Conservation (phyloP, 176 grass and related monocot species). For the Rhipidocladum racemiflorum region DNA sequence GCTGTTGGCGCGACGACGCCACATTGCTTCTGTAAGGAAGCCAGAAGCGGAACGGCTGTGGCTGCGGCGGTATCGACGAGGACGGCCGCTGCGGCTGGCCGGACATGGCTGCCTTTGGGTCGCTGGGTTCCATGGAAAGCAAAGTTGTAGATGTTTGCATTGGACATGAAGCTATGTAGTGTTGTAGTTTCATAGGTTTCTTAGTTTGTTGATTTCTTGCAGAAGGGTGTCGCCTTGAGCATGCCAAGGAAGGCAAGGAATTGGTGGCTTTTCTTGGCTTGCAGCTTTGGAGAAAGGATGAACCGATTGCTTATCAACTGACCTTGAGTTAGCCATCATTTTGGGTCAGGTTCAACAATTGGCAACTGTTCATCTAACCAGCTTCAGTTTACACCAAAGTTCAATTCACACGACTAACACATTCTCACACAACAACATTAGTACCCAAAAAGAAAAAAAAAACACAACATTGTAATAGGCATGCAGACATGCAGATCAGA, state of each 20-base stretch:
- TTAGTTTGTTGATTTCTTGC: constrained; percentile 4
- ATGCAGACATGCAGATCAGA: neutral
- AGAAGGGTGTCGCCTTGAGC: neutral
- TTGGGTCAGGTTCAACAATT: constrained; percentile 14
- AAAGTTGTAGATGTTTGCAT: neutral
- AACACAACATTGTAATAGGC: neutral
- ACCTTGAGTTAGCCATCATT: neutral
- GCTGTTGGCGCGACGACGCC: constrained; percentile 22
- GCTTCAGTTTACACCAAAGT: constrained; percentile 3
- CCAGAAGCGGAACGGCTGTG: constrained; percentile 55
- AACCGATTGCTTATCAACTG: neutral
- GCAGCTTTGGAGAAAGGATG: constrained; percentile 40
- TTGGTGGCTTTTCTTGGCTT: constrained; percentile 41
- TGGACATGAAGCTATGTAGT: constrained; percentile 9
- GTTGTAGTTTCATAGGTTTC: constrained; percentile 20
- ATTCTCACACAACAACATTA: neutral
- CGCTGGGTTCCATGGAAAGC: neutral
- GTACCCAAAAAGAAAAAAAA: neutral
- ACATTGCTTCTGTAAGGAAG: constrained; percentile 40
- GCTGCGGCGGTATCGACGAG: neutral
- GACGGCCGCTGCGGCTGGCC: constrained; percentile 1
- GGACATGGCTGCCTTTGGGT: constrained; percentile 27
- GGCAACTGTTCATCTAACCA: neutral
- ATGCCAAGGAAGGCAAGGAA: constrained; percentile 38
- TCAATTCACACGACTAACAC: neutral